Evolutionary conservation across 2,329 filamentous ascomycete species (phyloP), one percentile per base, ranked within the genome.

Genomic region (Trematosphaeria pertusa): DNA sequence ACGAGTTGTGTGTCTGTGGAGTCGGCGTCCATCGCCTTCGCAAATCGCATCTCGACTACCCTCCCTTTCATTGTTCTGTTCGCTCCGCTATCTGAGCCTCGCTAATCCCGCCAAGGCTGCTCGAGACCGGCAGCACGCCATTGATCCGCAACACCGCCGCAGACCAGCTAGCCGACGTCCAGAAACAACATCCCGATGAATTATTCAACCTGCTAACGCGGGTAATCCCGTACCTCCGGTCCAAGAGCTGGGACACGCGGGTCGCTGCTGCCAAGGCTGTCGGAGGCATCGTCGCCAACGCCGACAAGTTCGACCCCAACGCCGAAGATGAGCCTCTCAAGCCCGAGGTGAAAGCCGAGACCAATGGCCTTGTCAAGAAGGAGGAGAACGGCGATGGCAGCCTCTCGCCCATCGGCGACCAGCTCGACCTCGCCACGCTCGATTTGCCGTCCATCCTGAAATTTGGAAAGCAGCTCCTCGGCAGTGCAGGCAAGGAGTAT

Each of bases 121-220:
- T 99, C 63, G 94, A 99, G 81, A 97, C 94, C 47, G 94, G 94
- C 62, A 97, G 93, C 76, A 99, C 94, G 50, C 87, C 88, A 69
- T 81, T 99, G 59, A 97, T 99, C 69, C 87, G 95, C 60, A 96
- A 97, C 69, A 99, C 94, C 54, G 95, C 94, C 53, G 94, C 96
- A 52, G 91, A 95, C 68, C 94, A 99, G 75, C 82, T 99, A 54
- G 94, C 92, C 52, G 94, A 99, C 75, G 94, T 96, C 73, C 95
- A 99, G 75, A 97, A 97, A 71, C 89, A 94, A 72, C 94, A 97
- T 64, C 94, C 94, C 0, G 93, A 99, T 75, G 95, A 99, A 72
- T 80, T 99, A 1, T 97, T 97, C 75, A 97, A 97, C 68, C 82
- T 99, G 5, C 81, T 99, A 10, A 93, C 91, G 21, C 83, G 93